A percentile compares a stretch with the other conserved stretches of the same genome.
Evolutionary conservation across 1,284 basidiomycete species (phyloP).

Genomic region (Cutaneotrichosporon arboriforme): DNA sequence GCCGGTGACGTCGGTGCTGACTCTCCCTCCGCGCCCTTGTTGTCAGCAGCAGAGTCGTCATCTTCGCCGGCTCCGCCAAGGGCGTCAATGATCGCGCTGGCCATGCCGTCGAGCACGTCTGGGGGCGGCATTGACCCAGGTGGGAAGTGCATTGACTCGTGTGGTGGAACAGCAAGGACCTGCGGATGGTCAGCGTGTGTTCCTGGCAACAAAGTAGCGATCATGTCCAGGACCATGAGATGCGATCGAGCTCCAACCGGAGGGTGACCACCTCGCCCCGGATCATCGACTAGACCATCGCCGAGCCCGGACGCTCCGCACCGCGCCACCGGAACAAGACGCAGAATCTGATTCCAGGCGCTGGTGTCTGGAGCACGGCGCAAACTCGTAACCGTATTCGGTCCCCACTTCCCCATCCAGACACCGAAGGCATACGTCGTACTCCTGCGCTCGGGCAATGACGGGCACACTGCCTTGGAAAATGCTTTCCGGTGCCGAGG

Average conservation of each 20-base stretch:
- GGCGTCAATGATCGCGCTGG: constrained; percentile 28
- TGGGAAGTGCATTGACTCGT: constrained; percentile 32
- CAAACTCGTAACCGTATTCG: too few relatives aligned
- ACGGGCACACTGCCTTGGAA: not conserved
- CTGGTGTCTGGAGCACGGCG: too few relatives aligned
- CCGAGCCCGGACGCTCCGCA: too few relatives aligned
- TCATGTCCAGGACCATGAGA: too few relatives aligned
- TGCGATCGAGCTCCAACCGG: too few relatives aligned
- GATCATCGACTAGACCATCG: too few relatives aligned
- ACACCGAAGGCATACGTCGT: not conserved
- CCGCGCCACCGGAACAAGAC: too few relatives aligned
- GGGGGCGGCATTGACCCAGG: constrained; percentile 43
- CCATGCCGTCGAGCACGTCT: constrained; percentile 39
- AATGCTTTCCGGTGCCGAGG: not conserved
- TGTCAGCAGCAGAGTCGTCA: not conserved
- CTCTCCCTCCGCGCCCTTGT: not conserved
- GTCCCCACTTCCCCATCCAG: not conserved
- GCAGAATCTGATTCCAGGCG: too few relatives aligned
- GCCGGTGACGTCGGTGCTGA: not conserved
- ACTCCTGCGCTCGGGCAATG: too few relatives aligned
- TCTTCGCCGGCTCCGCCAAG: not conserved
- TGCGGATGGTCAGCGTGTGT: constrained; percentile 1
- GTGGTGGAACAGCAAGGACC: constrained; percentile 35
- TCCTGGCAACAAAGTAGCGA: too few relatives aligned
- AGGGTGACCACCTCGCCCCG: too few relatives aligned